A percentile compares a stretch with the other conserved stretches of the same genome.
phyloP scores from a whole-genome alignment of 257 asterid species.

The Lavandula angustifolia region DNA sequence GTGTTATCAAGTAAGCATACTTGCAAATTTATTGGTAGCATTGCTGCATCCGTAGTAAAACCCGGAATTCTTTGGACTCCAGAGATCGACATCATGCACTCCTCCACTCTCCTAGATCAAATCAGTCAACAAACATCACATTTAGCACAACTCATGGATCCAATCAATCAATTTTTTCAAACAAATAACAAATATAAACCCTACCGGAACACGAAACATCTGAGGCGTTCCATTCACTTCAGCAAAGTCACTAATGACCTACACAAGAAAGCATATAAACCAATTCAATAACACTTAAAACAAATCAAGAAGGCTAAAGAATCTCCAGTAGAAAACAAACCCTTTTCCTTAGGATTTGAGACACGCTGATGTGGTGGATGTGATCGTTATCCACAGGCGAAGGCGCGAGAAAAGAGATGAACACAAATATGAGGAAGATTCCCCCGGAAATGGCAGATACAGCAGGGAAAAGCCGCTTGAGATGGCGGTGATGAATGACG shows the following conservation, averaged over 20 bases:
- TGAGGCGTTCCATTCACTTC: constrained; percentile 36
- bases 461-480: constrained; percentile 56
- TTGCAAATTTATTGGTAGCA: constrained; percentile 64
- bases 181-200: constrained; percentile 30
- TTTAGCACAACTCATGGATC: constrained; percentile 46
- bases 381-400: constrained; percentile 45
- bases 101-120: constrained; percentile 63
- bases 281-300: constrained; percentile 21
- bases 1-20: constrained; percentile 47
- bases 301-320: constrained; percentile 4
- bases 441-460: constrained; percentile 53
- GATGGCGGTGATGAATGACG: constrained; percentile 36
- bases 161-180: constrained; percentile 34
- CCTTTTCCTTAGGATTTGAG: constrained; percentile 27
- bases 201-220: constrained; percentile 57
- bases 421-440: constrained; percentile 41
- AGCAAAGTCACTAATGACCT: constrained; percentile 38
- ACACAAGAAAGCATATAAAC: constrained; percentile 26
- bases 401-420: constrained; percentile 72
- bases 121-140: constrained; percentile 39
- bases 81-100: constrained; percentile 60
- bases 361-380: constrained; percentile 25
- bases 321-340: constrained; percentile 23
- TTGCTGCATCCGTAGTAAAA: constrained; percentile 79
- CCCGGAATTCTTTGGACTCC: constrained; percentile 70